A percentile compares a stretch with the other conserved stretches of the same genome.
phyloP scores from a whole-genome alignment of 768 basidiomycete species.

The Chalciporus sphaerocephalus region DNA sequence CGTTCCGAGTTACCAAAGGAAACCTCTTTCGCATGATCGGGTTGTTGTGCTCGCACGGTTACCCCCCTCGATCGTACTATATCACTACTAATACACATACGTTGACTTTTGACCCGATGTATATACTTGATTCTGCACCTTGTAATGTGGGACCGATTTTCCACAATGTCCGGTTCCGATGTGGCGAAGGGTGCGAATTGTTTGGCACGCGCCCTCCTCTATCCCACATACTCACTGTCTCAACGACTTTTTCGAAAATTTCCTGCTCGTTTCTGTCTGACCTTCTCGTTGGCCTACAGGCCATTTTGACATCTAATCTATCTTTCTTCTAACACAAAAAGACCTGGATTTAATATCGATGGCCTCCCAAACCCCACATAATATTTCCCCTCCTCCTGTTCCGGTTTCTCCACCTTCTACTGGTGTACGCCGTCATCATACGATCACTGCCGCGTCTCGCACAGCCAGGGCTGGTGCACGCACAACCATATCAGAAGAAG shows the following conservation, averaged over 20 bases:
- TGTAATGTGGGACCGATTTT: neutral
- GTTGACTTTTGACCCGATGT: neutral
- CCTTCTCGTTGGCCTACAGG: slow-evolving; percentile 1
- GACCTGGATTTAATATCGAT: slow-evolving; percentile 20
- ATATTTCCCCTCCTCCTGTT: slow-evolving; percentile 41
- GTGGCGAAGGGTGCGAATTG: slow-evolving; percentile 1
- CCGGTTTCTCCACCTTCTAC: slow-evolving; percentile 35
- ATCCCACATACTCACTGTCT: neutral
- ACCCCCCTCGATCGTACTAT: neutral
- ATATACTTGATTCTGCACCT: too few species aligned
- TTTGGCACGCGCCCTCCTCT: neutral
- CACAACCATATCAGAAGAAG: slow-evolving; percentile 65
- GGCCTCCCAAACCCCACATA: slow-evolving; percentile 36
- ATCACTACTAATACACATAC: neutral
- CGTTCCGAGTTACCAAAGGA: slow-evolving; percentile 6
- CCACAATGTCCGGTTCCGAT: neutral
- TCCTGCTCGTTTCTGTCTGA: slow-evolving; percentile 5
- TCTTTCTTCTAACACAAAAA: slow-evolving; percentile 2
- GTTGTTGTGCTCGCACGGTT: too few species aligned
- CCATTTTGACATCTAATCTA: slow-evolving; percentile 1
- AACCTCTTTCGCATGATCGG: neutral
- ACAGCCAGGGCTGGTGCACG: slow-evolving; percentile 56
- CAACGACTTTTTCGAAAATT: neutral
- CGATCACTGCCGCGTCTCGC: slow-evolving; percentile 73
- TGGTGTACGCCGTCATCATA: slow-evolving; percentile 77